Conservation (phyloP, 176 grass and related monocot genomes). For the Triticum monococcum region DNA sequence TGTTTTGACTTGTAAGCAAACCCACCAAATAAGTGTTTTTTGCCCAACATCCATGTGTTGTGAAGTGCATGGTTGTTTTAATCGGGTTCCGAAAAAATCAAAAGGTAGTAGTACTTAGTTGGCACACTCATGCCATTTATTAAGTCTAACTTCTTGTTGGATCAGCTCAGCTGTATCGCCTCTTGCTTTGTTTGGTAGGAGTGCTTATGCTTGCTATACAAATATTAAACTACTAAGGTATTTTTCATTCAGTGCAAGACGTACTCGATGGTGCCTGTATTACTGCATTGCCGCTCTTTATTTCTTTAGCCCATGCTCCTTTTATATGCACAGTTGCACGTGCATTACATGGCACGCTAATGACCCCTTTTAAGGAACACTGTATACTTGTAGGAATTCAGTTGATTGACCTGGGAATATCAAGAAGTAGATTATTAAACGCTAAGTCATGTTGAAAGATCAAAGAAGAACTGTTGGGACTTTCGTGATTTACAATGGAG, state of each 20-base stretch:
- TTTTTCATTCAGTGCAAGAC: background rate
- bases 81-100: background rate
- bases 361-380: background rate
- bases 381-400: background rate
- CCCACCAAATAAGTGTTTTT: background rate
- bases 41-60: background rate
- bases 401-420: background rate
- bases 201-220: background rate
- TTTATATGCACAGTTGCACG: background rate
- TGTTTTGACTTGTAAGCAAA: slow-evolving; percentile 25
- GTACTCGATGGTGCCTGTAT: slow-evolving; percentile 5
- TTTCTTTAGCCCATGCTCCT: background rate
- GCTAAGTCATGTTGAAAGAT: background rate
- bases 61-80: background rate
- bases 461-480: background rate
- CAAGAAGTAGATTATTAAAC: slow-evolving; percentile 16
- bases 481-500: background rate
- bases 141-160: background rate
- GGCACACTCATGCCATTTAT: background rate
- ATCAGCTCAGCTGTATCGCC: slow-evolving; percentile 1
- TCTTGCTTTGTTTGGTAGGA: slow-evolving; percentile 9
- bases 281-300: background rate
- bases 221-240: background rate
- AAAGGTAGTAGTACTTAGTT: background rate
- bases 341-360: background rate